These are phyloP conservation scores for Mycosphaerella sp. DNA, from an alignment of 2,329 filamentous ascomycete species.

Conservation along the genomic window DNA sequence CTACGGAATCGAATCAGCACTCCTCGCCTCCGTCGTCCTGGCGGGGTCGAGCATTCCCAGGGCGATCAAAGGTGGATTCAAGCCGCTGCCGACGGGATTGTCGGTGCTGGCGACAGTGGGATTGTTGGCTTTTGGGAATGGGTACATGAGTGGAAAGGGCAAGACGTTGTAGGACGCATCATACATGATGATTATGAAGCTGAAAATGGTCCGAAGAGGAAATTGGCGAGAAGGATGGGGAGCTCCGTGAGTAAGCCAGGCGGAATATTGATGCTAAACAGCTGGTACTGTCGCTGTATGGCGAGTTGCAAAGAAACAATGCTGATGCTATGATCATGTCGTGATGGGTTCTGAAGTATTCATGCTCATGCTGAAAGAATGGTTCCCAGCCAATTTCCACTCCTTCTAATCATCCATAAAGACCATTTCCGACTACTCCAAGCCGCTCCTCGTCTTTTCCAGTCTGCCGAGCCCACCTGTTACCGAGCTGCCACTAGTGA, in stretches of 20 bases:
- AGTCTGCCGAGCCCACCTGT: background rate
- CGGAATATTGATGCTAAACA: background rate
- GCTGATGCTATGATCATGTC: background rate
- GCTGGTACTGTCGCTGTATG: background rate
- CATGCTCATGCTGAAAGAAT: background rate
- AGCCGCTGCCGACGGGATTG: slow-evolving; percentile 76
- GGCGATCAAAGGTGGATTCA: slow-evolving; percentile 66
- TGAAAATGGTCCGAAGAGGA: background rate
- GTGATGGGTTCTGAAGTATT: background rate
- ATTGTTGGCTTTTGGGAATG: slow-evolving; percentile 69
- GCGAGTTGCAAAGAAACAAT: background rate
- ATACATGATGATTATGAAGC: too few relatives aligned
- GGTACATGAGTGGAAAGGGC: slow-evolving; percentile 40
- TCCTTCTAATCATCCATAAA: background rate
- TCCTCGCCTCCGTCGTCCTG: slow-evolving; percentile 79
- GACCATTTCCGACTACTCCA: background rate
- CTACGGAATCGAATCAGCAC: slow-evolving; percentile 82
- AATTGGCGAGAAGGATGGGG: background rate
- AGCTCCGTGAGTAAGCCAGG: background rate
- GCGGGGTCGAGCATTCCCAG: slow-evolving; percentile 79
- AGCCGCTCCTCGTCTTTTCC: background rate
- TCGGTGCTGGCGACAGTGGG: slow-evolving; percentile 75
- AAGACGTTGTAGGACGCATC: slow-evolving; percentile 1
- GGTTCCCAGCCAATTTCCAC: background rate
- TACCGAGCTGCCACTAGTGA: background rate